Percentiles rank a stretch among this genome's conserved stretches.
Evolutionary conservation across 768 basidiomycete genomes (phyloP).

Genomic region (Dictyophora rubrovolvata): DNA sequence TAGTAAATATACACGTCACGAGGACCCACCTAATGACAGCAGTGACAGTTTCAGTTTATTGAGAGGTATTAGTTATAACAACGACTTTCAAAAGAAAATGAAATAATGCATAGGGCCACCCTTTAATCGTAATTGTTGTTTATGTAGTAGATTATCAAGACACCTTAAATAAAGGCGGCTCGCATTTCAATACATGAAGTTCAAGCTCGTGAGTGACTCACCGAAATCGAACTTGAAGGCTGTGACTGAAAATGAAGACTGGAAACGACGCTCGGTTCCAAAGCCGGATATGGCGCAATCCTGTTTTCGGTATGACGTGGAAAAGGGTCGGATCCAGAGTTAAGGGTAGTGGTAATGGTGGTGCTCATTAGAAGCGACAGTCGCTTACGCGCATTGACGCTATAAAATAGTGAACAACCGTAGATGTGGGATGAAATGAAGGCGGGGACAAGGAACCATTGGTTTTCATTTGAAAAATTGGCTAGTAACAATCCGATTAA

Average conservation of each 20-base stretch:
- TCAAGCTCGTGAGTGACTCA: no score
- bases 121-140: no score
- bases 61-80: no score
- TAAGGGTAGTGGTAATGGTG: background rate
- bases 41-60: no score
- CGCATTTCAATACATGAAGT: no score
- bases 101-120: no score
- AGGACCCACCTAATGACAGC: no score
- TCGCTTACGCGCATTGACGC: background rate
- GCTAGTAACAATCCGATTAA: background rate
- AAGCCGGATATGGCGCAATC: background rate
- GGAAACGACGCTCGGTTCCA: background rate
- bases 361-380: background rate
- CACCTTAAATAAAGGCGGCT: background rate
- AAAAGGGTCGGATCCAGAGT: background rate
- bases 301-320: background rate
- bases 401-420: constrained; percentile 2
- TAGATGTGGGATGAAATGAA: background rate
- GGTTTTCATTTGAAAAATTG: background rate
- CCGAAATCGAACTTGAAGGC: background rate
- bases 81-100: no score
- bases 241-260: background rate
- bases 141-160: background rate
- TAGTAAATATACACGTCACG: no score
- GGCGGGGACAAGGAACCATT: background rate